Conservation (phyloP, 1,284 basidiomycete genomes). For the Lignosus rhinocerotis region DNA sequence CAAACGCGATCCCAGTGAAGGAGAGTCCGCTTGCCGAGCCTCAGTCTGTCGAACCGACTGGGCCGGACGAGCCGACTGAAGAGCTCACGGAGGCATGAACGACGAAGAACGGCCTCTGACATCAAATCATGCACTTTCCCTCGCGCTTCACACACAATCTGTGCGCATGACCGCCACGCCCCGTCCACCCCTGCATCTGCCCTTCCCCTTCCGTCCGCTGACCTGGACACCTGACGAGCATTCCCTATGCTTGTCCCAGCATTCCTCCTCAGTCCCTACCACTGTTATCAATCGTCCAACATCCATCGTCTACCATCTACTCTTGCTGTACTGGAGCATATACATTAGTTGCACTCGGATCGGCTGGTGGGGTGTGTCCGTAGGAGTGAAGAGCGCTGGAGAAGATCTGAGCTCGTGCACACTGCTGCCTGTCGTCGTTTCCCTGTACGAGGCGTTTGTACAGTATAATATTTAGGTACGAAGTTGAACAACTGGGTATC, state of each 20-base stretch:
- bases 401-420: background rate
- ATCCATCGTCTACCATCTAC: conserved; percentile 15
- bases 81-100: conserved; percentile 2
- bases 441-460: background rate
- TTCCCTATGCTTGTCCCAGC: background rate
- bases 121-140: background rate
- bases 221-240: conserved; percentile 18
- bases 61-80: conserved; percentile 4
- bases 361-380: background rate
- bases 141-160: background rate
- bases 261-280: background rate
- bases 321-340: conserved; percentile 23
- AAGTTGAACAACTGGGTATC: background rate
- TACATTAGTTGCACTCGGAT: conserved; percentile 24
- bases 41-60: conserved; percentile 5
- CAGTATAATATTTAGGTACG: background rate
- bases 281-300: background rate
- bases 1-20: conserved; percentile 53
- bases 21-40: conserved; percentile 57
- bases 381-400: background rate
- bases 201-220: conserved; percentile 6
- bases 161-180: conserved; percentile 13
- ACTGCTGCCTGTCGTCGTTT: background rate
- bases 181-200: background rate
- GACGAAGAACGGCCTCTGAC: background rate